Evolutionary conservation across 805 yeast species (phyloP), one percentile per base, ranked within the genome.

Genomic region (Priceomyces fermenticarens): DNA sequence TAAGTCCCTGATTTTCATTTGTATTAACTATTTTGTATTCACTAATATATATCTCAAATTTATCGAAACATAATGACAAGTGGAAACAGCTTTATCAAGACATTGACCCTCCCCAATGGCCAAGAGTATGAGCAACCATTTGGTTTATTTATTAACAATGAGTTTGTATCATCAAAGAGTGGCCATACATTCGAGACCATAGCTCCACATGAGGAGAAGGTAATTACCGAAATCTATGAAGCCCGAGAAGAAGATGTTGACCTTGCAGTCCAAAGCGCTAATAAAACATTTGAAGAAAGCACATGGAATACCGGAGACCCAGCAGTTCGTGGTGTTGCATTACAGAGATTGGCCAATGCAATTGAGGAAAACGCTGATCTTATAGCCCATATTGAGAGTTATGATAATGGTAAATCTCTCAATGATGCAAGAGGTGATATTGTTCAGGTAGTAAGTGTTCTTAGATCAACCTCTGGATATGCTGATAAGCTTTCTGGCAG

Each of bases 381-480:
- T 13, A 49, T 81, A 30, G 78, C 83, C 13, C 75, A 73, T 41
- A 61, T 81, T 23, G 86, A 81, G 58, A 75, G 83, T 25, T 59
- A 71, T 44, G 85, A 80, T 55, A 67, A 78, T 35, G 86, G 86
- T 48, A 81, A 80, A 55, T 65, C 70, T 40, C 58, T 62, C 16
- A 58, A 70, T 29, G 78, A 79, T 58, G 78, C 85, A 17, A 63
- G 71, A 28, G 74, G 63, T 43, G 95, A 86, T 54, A 73, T 86
- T 32, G 71, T 69, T 13, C 81, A 77, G 43, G 66, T 79, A 30
- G 73, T 78, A 30, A 76, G 68, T 46, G 76, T 77, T 29, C 70
- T 81, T 63, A 75, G 77, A 51, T 83, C 81, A 57, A 77, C 78
- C 54, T 88, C 88, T 32, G 91, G 93, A 16, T 79, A 81, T 75